These are phyloP conservation scores for Pleurotus tuoliensis DNA, from an alignment of 768 basidiomycete genomes.

Conservation along the genomic window DNA sequence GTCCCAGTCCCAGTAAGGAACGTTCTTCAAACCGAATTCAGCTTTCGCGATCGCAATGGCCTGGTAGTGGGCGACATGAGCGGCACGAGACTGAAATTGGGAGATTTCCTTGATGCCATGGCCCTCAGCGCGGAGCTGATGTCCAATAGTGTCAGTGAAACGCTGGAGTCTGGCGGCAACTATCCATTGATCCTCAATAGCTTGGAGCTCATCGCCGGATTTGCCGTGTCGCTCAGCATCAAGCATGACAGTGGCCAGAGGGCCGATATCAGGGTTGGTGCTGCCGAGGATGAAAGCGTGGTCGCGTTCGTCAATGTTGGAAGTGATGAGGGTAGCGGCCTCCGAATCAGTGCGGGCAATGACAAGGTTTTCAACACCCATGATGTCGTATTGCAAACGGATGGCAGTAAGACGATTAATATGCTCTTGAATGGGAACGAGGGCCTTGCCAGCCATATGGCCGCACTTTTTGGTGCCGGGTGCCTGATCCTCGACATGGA, in stretches of 20 bases:
- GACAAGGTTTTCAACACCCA: constrained; percentile 94
- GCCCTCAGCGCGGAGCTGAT: constrained; percentile 62
- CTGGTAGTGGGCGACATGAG: constrained; percentile 63
- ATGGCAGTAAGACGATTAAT: constrained; percentile 98
- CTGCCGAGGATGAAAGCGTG: constrained; percentile 94
- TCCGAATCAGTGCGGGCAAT: constrained; percentile 96
- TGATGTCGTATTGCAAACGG: constrained; percentile 95
- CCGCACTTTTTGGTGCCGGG: constrained; percentile 96
- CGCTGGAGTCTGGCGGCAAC: constrained; percentile 72
- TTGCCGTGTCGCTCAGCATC: constrained; percentile 81
- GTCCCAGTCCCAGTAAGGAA: constrained; percentile 95
- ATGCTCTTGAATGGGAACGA: constrained; percentile 96
- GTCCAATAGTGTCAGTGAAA: constrained; percentile 69
- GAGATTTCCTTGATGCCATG: constrained; percentile 43
- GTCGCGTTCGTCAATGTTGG: constrained; percentile 97
- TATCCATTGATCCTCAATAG: constrained; percentile 87
- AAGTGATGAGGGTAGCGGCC: constrained; percentile 93
- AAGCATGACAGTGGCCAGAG: constrained; percentile 78
- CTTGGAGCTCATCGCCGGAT: constrained; percentile 76
- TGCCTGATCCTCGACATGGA: constrained; percentile 97
- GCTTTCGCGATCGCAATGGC: constrained; percentile 75
- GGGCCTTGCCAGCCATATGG: constrained; percentile 93
- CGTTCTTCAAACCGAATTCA: constrained; percentile 67
- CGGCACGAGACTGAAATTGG: constrained; percentile 60
- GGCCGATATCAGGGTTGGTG: constrained; percentile 67